A percentile compares a stretch with the other conserved stretches of the same genome.
phyloP scores from a whole-genome alignment of 2,329 filamentous ascomycete genomes.

The Cercospora sp. region DNA sequence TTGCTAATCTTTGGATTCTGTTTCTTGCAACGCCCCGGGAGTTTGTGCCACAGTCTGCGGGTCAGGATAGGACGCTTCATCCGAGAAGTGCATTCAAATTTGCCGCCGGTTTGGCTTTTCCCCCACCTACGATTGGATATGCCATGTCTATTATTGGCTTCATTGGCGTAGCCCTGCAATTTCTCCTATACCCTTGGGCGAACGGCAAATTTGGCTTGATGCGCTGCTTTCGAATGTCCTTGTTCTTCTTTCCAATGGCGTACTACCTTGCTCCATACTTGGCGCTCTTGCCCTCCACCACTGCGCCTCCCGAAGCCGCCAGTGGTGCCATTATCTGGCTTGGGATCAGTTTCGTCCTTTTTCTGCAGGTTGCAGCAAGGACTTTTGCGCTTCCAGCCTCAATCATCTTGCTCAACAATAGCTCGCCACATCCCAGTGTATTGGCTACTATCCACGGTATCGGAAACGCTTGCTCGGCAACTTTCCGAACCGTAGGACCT shows the following conservation, averaged over 20 bases:
- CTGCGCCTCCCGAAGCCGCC: conserved; percentile 50
- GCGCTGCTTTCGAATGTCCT: conserved; percentile 64
- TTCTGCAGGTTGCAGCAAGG: conserved; percentile 69
- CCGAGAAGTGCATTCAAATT: conserved; percentile 56
- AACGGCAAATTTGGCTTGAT: conserved; percentile 68
- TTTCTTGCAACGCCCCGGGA: conserved; percentile 71
- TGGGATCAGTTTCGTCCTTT: conserved; percentile 62
- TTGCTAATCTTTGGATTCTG: conserved; percentile 73
- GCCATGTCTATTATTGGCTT: conserved; percentile 74
- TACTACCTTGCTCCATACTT: conserved; percentile 72
- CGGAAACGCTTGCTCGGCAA: conserved; percentile 57
- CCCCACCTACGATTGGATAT: conserved; percentile 68
- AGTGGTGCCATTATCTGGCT: conserved; percentile 63
- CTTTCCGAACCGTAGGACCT: conserved; percentile 57
- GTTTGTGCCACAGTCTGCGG: conserved; percentile 39
- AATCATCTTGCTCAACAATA: conserved; percentile 61
- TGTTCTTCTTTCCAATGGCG: conserved; percentile 68
- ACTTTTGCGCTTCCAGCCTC: conserved; percentile 64
- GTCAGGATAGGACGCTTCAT: conserved; percentile 32
- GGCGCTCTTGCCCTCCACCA: conserved; percentile 61
- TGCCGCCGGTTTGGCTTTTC: conserved; percentile 72
- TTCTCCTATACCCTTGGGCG: conserved; percentile 68
- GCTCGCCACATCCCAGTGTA: conserved; percentile 55
- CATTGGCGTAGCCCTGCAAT: conserved; percentile 72
- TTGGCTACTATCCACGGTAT: conserved; percentile 61